These are phyloP conservation scores for Aspergillus heteromorphus DNA, from an alignment of 495 filamentous ascomycete species.

Conservation along the genomic window DNA sequence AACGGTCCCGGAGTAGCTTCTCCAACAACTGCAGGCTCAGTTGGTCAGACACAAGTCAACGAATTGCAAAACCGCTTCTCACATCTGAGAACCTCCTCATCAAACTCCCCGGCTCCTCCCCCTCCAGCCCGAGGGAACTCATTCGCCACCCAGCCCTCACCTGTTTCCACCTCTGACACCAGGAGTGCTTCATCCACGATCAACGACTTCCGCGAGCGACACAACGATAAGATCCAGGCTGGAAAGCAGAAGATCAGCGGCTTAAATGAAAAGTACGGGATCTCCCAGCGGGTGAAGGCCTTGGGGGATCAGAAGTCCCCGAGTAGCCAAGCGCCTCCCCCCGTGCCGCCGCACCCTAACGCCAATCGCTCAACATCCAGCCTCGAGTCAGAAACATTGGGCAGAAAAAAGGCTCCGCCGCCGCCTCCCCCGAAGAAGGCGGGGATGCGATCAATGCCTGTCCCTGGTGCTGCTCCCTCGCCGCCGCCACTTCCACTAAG, in stretches of 20 bases:
- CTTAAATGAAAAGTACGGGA: slow-evolving; percentile 28
- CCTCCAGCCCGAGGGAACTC: slow-evolving; percentile 49
- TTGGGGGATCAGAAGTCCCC: slow-evolving; percentile 32
- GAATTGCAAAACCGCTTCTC: slow-evolving; percentile 68
- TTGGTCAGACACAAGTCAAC: slow-evolving; percentile 42
- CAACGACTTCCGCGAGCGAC: slow-evolving; percentile 65
- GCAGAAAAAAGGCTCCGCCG: slow-evolving; percentile 63
- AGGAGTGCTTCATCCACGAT: slow-evolving; percentile 48
- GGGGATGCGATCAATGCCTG: slow-evolving; percentile 31
- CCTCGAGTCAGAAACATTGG: slow-evolving; percentile 8
- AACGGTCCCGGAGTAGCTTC: slow-evolving; percentile 6
- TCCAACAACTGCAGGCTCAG: slow-evolving; percentile 10
- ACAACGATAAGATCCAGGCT: slow-evolving; percentile 64
- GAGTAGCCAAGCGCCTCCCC: slow-evolving; percentile 18
- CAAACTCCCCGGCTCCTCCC: slow-evolving; percentile 20
- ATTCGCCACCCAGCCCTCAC: slow-evolving; percentile 55
- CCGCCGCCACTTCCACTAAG: slow-evolving; percentile 38
- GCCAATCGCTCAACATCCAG: slow-evolving; percentile 13
- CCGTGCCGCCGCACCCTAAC: slow-evolving; percentile 24
- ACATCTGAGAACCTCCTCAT: slow-evolving; percentile 40
- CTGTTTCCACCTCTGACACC: slow-evolving; percentile 27
- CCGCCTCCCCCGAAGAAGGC: slow-evolving; percentile 58
- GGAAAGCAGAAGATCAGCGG: slow-evolving; percentile 57
- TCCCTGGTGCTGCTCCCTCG: slow-evolving; percentile 20
- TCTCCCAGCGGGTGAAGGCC: slow-evolving; percentile 27